Percentiles rank a stretch among this genome's conserved stretches.
Conservation (phyloP, 2,329 filamentous ascomycete genomes). For the Aspergillus amoenus region DNA sequence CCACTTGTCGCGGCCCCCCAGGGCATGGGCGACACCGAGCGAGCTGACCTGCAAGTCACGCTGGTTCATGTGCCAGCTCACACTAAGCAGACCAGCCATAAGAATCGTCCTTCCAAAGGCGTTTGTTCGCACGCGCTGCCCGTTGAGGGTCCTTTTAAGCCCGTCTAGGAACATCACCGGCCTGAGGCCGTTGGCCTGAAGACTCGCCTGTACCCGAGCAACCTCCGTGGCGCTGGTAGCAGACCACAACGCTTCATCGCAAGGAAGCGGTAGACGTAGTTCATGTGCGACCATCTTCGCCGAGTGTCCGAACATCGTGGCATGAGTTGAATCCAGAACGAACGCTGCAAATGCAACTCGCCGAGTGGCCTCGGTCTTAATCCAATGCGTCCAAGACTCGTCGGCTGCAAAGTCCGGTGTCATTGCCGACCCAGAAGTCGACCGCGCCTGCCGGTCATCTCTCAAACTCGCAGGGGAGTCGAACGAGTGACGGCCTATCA, state of each 20-base stretch:
- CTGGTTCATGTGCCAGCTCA: slow-evolving; percentile 98
- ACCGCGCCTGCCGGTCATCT: slow-evolving; percentile 54
- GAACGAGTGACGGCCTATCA: slow-evolving; percentile 80
- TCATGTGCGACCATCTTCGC: slow-evolving; percentile 97
- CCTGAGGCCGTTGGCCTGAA: slow-evolving; percentile 78
- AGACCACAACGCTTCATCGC: slow-evolving; percentile 89
- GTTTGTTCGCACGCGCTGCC: slow-evolving; percentile 84
- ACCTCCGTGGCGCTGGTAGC: slow-evolving; percentile 87
- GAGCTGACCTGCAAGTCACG: slow-evolving; percentile 89
- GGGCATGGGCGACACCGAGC: slow-evolving; percentile 72
- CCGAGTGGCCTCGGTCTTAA: slow-evolving; percentile 86
- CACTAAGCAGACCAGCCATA: slow-evolving; percentile 89
- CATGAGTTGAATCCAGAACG: slow-evolving; percentile 91
- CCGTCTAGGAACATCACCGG: slow-evolving; percentile 86
- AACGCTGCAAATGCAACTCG: slow-evolving; percentile 92
- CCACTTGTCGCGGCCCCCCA: slow-evolving; percentile 91
- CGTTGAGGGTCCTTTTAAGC: slow-evolving; percentile 82
- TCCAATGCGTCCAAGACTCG: slow-evolving; percentile 96
- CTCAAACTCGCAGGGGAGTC: slow-evolving; percentile 78
- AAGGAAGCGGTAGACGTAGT: slow-evolving; percentile 85
- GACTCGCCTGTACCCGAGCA: slow-evolving; percentile 74
- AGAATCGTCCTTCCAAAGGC: slow-evolving; percentile 89
- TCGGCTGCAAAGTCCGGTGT: slow-evolving; percentile 68
- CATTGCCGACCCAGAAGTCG: slow-evolving; percentile 37
- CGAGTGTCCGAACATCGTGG: slow-evolving; percentile 96